Conservation (phyloP, 208 protist genomes). For the Naegleria gruberi region DNA sequence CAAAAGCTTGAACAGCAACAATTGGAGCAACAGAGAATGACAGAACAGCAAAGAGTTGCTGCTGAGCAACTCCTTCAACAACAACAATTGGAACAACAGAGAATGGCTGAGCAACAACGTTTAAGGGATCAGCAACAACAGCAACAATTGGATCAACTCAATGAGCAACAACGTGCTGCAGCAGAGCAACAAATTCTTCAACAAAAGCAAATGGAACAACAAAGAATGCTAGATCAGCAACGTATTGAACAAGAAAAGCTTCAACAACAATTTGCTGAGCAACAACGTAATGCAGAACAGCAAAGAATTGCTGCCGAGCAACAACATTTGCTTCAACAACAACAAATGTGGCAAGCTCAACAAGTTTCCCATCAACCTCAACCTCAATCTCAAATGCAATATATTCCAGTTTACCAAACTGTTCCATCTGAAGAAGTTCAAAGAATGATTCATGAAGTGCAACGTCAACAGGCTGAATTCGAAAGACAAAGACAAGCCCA, state of each 20-base stretch:
- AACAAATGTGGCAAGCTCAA: neutral
- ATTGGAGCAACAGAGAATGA: neutral
- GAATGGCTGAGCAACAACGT: neutral
- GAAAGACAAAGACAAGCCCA: neutral
- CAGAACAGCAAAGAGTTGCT: too few relatives aligned
- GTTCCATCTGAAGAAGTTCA: neutral
- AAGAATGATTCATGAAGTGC: neutral
- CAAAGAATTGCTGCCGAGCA: too few relatives aligned
- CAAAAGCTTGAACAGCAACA: neutral
- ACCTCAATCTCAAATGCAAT: neutral
- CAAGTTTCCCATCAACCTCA: neutral
- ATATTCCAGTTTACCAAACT: neutral
- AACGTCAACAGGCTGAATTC: neutral
- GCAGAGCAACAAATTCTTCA: too few relatives aligned
- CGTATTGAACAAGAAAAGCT: neutral
- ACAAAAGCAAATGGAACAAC: neutral
- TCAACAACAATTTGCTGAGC: neutral
- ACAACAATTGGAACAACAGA: neutral
- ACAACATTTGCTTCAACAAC: neutral
- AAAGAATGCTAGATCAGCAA: neutral
- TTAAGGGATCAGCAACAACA: too few relatives aligned
- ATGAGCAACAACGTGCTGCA: too few relatives aligned
- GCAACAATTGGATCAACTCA: too few relatives aligned
- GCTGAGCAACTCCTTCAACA: neutral
- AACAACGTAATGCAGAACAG: too few relatives aligned